Evolutionary conservation across 2,329 filamentous ascomycete species (phyloP), one percentile per base, ranked within the genome.

Genomic region (Fusarium papillatum): DNA sequence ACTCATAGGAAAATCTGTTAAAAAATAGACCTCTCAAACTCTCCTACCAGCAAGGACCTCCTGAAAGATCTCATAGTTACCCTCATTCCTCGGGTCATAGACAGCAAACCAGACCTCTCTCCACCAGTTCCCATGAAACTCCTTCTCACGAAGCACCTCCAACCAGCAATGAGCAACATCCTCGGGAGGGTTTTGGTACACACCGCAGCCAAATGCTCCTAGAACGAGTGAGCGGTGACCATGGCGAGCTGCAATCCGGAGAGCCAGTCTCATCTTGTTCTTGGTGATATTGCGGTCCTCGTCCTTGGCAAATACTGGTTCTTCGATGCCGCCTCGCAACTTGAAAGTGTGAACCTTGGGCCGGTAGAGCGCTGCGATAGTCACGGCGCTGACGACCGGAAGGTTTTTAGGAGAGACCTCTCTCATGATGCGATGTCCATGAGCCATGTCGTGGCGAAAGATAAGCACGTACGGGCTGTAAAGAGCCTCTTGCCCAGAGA

Each of bases 121-220:
- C 70, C 70, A 72, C 70, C 70, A 72, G 17, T 70, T 64, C 1
- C 70, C 70, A 7, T 31, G 10, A 29, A 72, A 72, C 59, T 72
- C 70, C n/a, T 67, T 29, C 60, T 72, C 70, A 5, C 46, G 41
- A n/a, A 72, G 50, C 29, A 72, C 70, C n/a, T 70, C 68, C 7
- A 72, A 64, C 70, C 70, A 72, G 50, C 70, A 72, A 38, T 72
- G 64, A 2, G 70, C 70, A 5, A 72, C 64, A 29, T 72, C 70
- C 17, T 72, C 70, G 5, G 64, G 70, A 7, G 70, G 70, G n/a
- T 72, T 72, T 2, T n/a, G 26, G 29, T 67, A 64, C 4, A 72
- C 64, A 6, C 70, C 70, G 9, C 70, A 70, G 2, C 70, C 70
- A 46, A 72, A 50, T 4, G 70, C 70, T 7, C 68, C 70, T 2